Conservation (phyloP, 2,329 filamentous ascomycete species). For the Apiospora sp. region DNA sequence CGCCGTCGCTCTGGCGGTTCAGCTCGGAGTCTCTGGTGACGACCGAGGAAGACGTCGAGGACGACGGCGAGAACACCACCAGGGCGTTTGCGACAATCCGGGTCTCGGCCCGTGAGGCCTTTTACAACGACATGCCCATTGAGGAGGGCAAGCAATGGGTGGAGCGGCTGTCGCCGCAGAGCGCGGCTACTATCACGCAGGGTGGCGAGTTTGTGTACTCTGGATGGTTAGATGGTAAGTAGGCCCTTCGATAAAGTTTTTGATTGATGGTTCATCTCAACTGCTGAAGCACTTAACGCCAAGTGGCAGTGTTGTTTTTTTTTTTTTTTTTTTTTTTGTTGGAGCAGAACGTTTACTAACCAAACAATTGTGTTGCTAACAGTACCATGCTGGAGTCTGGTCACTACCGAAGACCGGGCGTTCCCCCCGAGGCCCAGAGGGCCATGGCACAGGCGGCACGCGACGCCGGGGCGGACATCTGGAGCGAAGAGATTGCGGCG, state of each 20-base stretch:
- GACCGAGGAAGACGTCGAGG: background rate
- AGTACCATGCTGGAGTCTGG: background rate
- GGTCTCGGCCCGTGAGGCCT: slow-evolving; percentile 48
- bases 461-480: slow-evolving; percentile 46
- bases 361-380: background rate
- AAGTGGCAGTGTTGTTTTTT: background rate
- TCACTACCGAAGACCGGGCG: slow-evolving; percentile 42
- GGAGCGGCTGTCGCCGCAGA: slow-evolving; percentile 49
- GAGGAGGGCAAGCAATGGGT: slow-evolving; percentile 54
- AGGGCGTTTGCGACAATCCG: slow-evolving; percentile 51
- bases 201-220: slow-evolving; percentile 53
- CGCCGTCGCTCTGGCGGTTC: slow-evolving; percentile 13
- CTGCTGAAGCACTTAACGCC: no score
- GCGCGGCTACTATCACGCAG: slow-evolving; percentile 51
- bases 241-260: background rate
- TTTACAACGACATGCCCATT: slow-evolving; percentile 58
- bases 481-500: slow-evolving; percentile 49
- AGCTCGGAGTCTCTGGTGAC: background rate
- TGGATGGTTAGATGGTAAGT: slow-evolving; percentile 51
- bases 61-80: slow-evolving; percentile 28
- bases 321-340: no score
- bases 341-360: background rate
- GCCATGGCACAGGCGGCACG: slow-evolving; percentile 48
- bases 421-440: slow-evolving; percentile 51
- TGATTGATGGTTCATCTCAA: background rate